Base-by-base conservation (phyloP, 345 rosid species). In the Linum usitatissimum region DNA sequence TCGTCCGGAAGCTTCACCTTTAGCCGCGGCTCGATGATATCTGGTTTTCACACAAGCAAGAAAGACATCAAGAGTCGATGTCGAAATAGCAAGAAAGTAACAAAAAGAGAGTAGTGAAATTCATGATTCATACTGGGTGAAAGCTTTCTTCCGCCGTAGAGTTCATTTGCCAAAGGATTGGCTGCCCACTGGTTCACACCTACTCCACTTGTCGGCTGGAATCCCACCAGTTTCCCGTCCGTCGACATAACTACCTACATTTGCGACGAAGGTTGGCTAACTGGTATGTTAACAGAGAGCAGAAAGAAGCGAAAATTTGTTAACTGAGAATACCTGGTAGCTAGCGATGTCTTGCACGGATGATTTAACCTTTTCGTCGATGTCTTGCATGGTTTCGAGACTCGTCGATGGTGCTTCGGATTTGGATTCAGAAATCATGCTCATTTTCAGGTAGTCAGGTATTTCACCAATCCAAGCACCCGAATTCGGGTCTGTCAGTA, bases 111-210 rank as follows among this genome's bases (percentile, higher is more conserved):
- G 63, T 59, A 66, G n/a, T 23, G 2, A 23, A 23, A 9, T 31
- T 18, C 34, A 31, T 10, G 51, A 70, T 40, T 70, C 75, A 69
- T 74, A 84, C 92, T 86, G 15, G 92, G 92, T 7, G 86, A 68
- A 61, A 84, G 78, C 69, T 77, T 82, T 75, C 72, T 74, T 65
- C 79, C 80, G 10, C 75, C 74, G 38, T 85, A 88, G 30, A 88
- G 84, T 66, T 88, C 90, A 62, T 71, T 79, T 57, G 96, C 82
- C 55, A 88, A 71, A 73, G 92, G 96, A 78, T 86, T 88, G 61
- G 74, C 73, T 55, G 92, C 81, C 92, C 92, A 85, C 59, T 80
- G 81, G 70, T 85, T 88, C 64, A 83, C 88, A 49, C 82, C 92
- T 39, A 82, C 81, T 30, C 80, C 73, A 68, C 83, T 88, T 18